phyloP scores from a whole-genome alignment of 2,329 filamentous ascomycete genomes.

The Colletotrichum spaethianum region DNA sequence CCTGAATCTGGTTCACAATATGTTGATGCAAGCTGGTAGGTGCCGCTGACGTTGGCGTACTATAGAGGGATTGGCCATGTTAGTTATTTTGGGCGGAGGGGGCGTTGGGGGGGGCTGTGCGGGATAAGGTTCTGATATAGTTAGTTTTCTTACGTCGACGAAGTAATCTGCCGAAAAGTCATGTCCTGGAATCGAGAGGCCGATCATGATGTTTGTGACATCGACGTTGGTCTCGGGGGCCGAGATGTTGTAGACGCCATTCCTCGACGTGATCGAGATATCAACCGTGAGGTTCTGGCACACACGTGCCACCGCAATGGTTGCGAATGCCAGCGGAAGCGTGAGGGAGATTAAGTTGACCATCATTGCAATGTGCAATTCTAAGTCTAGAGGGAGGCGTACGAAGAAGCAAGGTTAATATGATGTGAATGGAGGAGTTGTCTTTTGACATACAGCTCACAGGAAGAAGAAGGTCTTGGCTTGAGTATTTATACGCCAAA shows the following conservation, averaged over 20 bases:
- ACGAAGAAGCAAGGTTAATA: too few species aligned
- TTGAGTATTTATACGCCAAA: too few species aligned
- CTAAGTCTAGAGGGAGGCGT: not conserved
- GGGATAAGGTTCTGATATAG: too few species aligned
- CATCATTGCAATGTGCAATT: conserved; percentile 40
- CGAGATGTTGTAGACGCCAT: conserved; percentile 65
- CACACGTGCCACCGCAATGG: conserved; percentile 50
- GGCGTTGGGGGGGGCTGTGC: not conserved
- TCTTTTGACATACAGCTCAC: too few species aligned
- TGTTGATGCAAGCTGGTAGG: conserved; percentile 71
- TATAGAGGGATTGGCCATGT: conserved; percentile 40
- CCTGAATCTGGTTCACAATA: conserved; percentile 71
- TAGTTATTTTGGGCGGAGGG: too few species aligned
- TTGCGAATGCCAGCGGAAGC: conserved; percentile 46
- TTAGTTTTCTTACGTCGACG: conserved; percentile 54
- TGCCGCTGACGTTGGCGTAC: conserved; percentile 65
- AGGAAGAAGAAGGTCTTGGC: too few species aligned
- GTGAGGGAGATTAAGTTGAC: conserved; percentile 34
- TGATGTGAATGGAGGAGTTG: too few species aligned
- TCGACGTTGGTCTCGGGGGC: conserved; percentile 67
- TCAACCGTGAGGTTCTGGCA: conserved; percentile 69
- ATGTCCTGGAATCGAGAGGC: conserved; percentile 61
- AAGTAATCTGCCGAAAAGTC: conserved; percentile 63
- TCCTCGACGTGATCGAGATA: conserved; percentile 67
- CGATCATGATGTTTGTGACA: conserved; percentile 68